A percentile compares a stretch with the other conserved stretches of the same genome.
Evolutionary conservation across 768 basidiomycete species (phyloP).

Genomic region (Vararia minispora): DNA sequence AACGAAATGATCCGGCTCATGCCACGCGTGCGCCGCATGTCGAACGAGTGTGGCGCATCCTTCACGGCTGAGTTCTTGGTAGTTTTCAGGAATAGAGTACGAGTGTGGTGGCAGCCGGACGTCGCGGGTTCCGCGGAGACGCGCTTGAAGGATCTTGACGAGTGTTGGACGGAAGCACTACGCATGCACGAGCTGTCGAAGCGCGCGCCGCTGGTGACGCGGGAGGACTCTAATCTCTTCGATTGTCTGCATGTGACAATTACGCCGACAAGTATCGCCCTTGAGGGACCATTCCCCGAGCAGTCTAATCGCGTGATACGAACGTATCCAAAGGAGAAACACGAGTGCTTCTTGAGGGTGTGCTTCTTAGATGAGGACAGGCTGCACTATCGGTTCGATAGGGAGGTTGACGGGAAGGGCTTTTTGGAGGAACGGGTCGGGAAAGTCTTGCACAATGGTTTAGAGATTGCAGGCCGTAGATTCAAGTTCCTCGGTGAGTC

Average conservation of each 20-base stretch:
- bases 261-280: conserved; percentile 41
- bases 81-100: too few species aligned
- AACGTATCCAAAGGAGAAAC: conserved; percentile 31
- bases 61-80: too few species aligned
- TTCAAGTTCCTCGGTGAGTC: conserved; percentile 58
- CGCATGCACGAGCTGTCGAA: too few species aligned
- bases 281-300: conserved; percentile 47
- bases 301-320: conserved; percentile 55
- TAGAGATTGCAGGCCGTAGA: conserved; percentile 40
- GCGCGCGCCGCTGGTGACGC: too few species aligned
- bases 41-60: too few species aligned
- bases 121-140: too few species aligned
- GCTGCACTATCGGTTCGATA: conserved; percentile 41
- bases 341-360: conserved; percentile 51
- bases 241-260: conserved; percentile 35
- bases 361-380: conserved; percentile 49
- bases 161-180: too few species aligned
- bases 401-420: conserved; percentile 38
- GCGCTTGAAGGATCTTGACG: too few species aligned
- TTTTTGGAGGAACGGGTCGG: conserved; percentile 43
- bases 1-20: too few species aligned
- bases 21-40: too few species aligned
- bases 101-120: too few species aligned
- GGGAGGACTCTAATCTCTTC: too few species aligned
- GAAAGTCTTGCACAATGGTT: conserved; percentile 29